Conservation (phyloP, 139 green algal species). For the Volvox africanus region DNA sequence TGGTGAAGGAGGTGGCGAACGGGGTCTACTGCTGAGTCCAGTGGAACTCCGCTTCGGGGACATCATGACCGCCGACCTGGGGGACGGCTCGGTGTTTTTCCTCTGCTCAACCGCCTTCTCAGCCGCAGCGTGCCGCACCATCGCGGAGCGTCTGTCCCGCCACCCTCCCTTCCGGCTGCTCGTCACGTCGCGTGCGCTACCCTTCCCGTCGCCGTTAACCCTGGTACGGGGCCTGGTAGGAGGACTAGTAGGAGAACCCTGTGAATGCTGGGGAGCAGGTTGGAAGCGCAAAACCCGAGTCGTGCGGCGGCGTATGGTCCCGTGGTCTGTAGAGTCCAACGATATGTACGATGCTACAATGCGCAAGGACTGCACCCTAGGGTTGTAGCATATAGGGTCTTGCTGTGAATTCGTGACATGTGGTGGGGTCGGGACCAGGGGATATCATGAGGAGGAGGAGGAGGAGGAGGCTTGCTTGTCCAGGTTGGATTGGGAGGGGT, state of each 20-base stretch:
- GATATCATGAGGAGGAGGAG: too few species aligned
- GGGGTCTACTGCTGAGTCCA: conserved; percentile 38
- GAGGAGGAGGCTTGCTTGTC: too few species aligned
- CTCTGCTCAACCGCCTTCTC: conserved; percentile 66
- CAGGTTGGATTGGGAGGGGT: too few species aligned
- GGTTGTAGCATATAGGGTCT: too few species aligned
- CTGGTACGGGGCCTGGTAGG: too few species aligned
- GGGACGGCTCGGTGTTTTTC: conserved; percentile 57
- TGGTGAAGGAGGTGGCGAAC: background rate
- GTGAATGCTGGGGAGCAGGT: background rate
- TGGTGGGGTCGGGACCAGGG: too few species aligned
- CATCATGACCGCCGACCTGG: conserved; percentile 48
- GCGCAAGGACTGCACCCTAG: too few species aligned
- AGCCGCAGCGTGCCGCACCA: conserved; percentile 38
- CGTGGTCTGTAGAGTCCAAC: too few species aligned
- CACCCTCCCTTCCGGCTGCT: conserved; percentile 61
- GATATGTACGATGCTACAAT: too few species aligned
- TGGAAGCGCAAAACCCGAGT: background rate
- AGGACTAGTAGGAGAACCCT: too few species aligned
- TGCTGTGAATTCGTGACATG: too few species aligned
- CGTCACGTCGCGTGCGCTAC: conserved; percentile 59
- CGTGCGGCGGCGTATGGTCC: too few species aligned
- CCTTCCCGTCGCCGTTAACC: conserved; percentile 50
- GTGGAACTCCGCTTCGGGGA: conserved; percentile 56
- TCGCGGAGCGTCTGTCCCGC: conserved; percentile 55